These are phyloP conservation scores for Stemphylium vesicarium DNA, from an alignment of 2,329 filamentous ascomycete species.

Conservation along the genomic window DNA sequence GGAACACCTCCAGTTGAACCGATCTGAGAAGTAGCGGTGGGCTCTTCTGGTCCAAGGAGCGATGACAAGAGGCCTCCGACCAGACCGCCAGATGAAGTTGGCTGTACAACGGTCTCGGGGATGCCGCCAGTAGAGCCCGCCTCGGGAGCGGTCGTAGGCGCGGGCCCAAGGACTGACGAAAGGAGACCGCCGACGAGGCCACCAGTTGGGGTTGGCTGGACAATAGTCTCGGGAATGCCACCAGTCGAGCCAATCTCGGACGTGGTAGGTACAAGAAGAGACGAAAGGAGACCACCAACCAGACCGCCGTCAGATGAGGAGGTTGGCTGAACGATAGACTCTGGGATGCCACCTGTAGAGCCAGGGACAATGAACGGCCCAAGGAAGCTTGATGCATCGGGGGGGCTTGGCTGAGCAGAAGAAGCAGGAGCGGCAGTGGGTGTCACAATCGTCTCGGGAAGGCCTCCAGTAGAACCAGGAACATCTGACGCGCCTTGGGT, in stretches of 20 bases:
- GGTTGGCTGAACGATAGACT: conserved; percentile 20
- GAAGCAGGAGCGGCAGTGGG: conserved; percentile 18
- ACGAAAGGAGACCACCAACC: background rate
- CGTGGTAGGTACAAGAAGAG: conserved; percentile 6
- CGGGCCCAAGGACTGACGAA: too few species aligned
- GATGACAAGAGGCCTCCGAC: conserved; percentile 4
- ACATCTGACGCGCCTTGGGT: conserved; percentile 10
- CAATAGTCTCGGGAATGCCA: conserved; percentile 24
- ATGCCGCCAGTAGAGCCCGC: conserved; percentile 32
- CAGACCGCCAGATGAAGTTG: conserved; percentile 12
- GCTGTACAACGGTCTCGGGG: conserved; percentile 26
- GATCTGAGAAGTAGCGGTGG: conserved; percentile 19
- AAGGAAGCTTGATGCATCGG: conserved; percentile 26
- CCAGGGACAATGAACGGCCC: conserved; percentile 35
- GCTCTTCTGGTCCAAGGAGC: conserved; percentile 11
- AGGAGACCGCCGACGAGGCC: conserved; percentile 2
- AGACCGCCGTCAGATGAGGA: conserved; percentile 7
- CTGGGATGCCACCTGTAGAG: conserved; percentile 24
- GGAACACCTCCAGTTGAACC: conserved; percentile 35
- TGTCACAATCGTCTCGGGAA: conserved; percentile 24
- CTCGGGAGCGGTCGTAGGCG: conserved; percentile 15
- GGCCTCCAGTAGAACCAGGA: conserved; percentile 22
- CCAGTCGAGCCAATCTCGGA: conserved; percentile 27
- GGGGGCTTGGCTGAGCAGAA: conserved; percentile 13
- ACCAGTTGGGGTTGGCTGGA: conserved; percentile 12